Base-by-base conservation (phyloP, 2,329 filamentous ascomycete species). In the Aspergillus sp. region DNA sequence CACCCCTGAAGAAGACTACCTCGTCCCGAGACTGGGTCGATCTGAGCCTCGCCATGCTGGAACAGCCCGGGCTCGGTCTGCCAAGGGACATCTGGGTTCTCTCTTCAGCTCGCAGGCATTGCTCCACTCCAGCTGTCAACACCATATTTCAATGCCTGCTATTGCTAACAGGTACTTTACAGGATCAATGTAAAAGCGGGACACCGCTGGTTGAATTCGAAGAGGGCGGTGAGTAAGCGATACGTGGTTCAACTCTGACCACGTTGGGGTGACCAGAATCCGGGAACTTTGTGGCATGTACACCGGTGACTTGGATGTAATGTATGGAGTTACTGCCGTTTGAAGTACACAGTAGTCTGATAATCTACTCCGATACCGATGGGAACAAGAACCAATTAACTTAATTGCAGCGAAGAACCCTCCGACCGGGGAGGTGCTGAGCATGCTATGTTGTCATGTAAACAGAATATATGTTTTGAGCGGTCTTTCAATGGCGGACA, bases 121-220 rank as follows among this genome's bases (percentile, higher is more conserved):
- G 64, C 62, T 61, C 58, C 23, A 57, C 39, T 60, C 38, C 2
- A 36, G 32, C 19, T 53, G 28, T 13, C 7, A 28, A 57, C 57
- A 38, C 12, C 5, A 36, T 15, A n/a, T 47, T 39, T 43, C 30
- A 13, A 12, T 13, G 10, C 54, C 32, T 32, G 23, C 36, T 15
- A 45, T 63, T 28, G 60, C 72, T 76, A 69, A 74, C 62, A 32
- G 54, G 30, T 67, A 70, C 63, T 47, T 28, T 50, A 52, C 66
- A 90, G 87, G 90, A 92, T 69, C 90, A 91, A 68, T 92, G 90
- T 76, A 91, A 91, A 74, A 89, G 89, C 5, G 90, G 90, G 6
- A 91, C 89, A 4, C 84, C 90, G 6, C 78, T 92, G 50, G 90
- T 92, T 4, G 80, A 91, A 49, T 92, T 92, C 69, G 88, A 90